Evolutionary conservation across 2,329 filamentous ascomycete species (phyloP).

Genomic region (Fusarium agapanthi): DNA sequence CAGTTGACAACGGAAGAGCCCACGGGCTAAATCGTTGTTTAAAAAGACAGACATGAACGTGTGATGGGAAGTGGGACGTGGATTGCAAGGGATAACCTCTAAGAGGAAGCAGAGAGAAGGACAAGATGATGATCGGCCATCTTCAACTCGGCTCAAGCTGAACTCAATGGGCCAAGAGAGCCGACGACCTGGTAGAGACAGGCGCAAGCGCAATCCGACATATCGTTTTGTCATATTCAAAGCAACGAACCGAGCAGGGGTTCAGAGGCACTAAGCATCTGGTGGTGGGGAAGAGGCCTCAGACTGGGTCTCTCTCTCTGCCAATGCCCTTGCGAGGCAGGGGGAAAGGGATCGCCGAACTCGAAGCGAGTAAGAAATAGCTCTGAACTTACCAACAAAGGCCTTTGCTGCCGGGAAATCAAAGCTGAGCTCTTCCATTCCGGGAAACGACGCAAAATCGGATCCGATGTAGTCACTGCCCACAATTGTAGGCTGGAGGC

Average conservation of each 20-base stretch:
- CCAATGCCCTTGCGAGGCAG: conserved; percentile 28
- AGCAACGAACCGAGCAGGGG: conserved; percentile 23
- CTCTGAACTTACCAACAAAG: conserved; percentile 64
- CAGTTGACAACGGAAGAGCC: conserved; percentile 30
- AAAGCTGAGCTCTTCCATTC: conserved; percentile 62
- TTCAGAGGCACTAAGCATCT: conserved; percentile 25
- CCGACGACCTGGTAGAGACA: conserved; percentile 23
- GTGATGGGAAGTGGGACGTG: conserved; percentile 55
- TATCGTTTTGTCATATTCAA: conserved; percentile 11
- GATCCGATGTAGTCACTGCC: conserved; percentile 62
- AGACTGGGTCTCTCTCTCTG: conserved; percentile 21
- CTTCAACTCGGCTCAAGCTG: conserved; percentile 21
- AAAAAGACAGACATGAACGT: conserved; percentile 1
- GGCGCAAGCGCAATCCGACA: conserved; percentile 24
- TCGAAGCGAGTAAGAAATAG: conserved; percentile 33
- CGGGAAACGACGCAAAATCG: conserved; percentile 63
- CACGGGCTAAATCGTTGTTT: conserved; percentile 30
- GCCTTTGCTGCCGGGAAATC: conserved; percentile 60
- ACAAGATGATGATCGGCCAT: conserved; percentile 27
- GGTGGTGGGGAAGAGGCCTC: conserved; percentile 38
- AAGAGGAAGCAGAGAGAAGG: conserved; percentile 24
- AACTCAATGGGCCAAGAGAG: conserved; percentile 12
- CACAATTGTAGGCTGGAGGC: conserved; percentile 71
- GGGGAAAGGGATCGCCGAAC: conserved; percentile 27
- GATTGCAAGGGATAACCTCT: conserved; percentile 47